Evolutionary conservation across 2,329 filamentous ascomycete species (phyloP), one percentile per base, ranked within the genome.

Genomic region (Pseudocercospora pini-densiflorae): DNA sequence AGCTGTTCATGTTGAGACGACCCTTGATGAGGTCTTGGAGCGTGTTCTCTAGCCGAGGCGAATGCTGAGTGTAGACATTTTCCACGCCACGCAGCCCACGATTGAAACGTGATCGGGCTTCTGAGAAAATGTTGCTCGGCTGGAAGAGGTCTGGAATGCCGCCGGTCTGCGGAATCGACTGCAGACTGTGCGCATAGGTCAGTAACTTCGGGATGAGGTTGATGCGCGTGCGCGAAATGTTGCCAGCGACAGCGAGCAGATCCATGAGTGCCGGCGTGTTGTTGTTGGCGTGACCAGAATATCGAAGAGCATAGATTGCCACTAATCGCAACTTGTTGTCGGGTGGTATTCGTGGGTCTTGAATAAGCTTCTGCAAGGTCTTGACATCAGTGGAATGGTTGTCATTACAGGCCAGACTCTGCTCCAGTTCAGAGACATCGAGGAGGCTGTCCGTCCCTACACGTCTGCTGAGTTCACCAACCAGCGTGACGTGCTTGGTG

Each of bases 51-150:
- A 99, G 80, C 23, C 93, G 86, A 0, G 96, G 93, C 5, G 93
- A 96, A 79, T 99, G 95, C 78, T 99, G 96, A 0, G 95, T 99
- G 78, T 99, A 99, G 29, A 99, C 95, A 74, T 99, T 99, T 78
- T 99, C 96, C 0, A 99, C 95, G 1, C 95, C 95, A 76, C 98
- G 97, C 14, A 99, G 85, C 0, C 95, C 95, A 27, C 77, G 74
- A 76, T 97, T 97, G 79, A 99, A 93, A 5, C 94, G 89, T 75
- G 90, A 92, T 45, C 93, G 87, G 10, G 94, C 93, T 12, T 92
- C 92, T 0, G 92, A 92, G 79, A 99, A 97, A 70, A 99, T 94
- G 4, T 93, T 94, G 0, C 90, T 88, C 0, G 92, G 91, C 75
- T 98, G 94, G 74, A 99, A 98, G 6, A 98, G 88, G 71, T 98